Percentiles rank a stretch among this genome's conserved stretches.
These are phyloP conservation scores for Melampsora larici-populina DNA, from an alignment of 1,284 basidiomycete genomes.

Conservation along the genomic window DNA sequence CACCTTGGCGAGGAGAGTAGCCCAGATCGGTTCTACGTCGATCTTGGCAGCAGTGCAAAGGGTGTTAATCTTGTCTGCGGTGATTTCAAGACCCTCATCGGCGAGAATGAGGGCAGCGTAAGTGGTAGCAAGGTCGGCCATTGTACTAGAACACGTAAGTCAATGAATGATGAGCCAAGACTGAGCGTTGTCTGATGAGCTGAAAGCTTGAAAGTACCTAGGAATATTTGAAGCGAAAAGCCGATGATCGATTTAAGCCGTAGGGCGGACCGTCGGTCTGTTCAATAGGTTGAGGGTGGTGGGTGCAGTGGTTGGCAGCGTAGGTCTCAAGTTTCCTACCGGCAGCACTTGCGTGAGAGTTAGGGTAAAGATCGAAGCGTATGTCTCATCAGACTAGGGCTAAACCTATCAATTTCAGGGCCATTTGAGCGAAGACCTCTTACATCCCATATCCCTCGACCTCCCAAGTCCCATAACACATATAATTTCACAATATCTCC, in stretches of 20 bases:
- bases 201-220: neutral
- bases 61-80: slow-evolving; percentile 87
- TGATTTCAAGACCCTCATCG: slow-evolving; percentile 94
- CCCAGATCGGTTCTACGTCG: slow-evolving; percentile 97
- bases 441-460: no score
- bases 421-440: no score
- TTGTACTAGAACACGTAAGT: neutral
- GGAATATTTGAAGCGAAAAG: slow-evolving; percentile 13
- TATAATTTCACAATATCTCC: no score
- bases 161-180: neutral
- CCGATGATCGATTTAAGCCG: slow-evolving; percentile 43
- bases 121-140: slow-evolving; percentile 73
- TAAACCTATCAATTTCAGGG: neutral
- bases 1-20: slow-evolving; percentile 81
- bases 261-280: slow-evolving; percentile 41
- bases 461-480: no score
- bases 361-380: neutral
- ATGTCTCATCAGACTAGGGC: slow-evolving; percentile 34
- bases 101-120: slow-evolving; percentile 94
- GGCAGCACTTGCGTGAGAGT: neutral
- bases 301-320: neutral
- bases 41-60: slow-evolving; percentile 76
- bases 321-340: neutral
- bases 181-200: no score
- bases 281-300: neutral